These are phyloP conservation scores for Verticillium nonalfalfae DNA, from an alignment of 2,329 filamentous ascomycete genomes.

Conservation along the genomic window DNA sequence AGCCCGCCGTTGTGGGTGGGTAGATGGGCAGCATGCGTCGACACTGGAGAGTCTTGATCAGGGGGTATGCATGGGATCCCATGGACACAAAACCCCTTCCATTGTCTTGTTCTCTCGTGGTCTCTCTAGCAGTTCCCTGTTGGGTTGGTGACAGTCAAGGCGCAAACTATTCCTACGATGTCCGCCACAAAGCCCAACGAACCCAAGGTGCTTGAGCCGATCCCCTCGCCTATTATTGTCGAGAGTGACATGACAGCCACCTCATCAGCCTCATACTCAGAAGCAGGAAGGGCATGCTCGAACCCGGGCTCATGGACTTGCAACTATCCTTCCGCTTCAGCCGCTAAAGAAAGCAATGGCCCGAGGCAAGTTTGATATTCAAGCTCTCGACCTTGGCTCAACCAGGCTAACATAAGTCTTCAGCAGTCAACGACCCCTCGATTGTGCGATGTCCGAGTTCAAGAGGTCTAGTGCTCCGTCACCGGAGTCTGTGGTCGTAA, in stretches of 20 bases:
- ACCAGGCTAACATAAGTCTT: not conserved
- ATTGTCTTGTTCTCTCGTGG: not conserved
- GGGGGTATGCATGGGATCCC: not conserved
- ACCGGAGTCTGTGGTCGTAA: not conserved
- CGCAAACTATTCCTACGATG: not conserved
- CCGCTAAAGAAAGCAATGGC: not conserved
- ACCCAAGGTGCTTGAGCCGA: not conserved
- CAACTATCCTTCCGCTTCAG: not conserved
- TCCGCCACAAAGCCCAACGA: not conserved
- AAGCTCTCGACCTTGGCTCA: not conserved
- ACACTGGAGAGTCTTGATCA: not conserved
- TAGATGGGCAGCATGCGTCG: not conserved
- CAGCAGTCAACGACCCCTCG: not conserved
- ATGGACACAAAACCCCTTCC: not conserved
- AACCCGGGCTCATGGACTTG: not conserved
- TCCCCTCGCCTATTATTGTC: not conserved
- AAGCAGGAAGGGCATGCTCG: not conserved
- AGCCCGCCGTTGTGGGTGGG: not conserved
- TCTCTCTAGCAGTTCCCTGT: not conserved
- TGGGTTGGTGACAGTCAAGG: not conserved
- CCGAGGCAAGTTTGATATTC: not conserved
- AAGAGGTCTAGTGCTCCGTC: not conserved
- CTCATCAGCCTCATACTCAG: not conserved
- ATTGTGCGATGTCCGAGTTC: not conserved
- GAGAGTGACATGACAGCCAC: not conserved